These are phyloP conservation scores for Alternaria brassicicola DNA, from an alignment of 2,329 filamentous ascomycete species.

Conservation along the genomic window DNA sequence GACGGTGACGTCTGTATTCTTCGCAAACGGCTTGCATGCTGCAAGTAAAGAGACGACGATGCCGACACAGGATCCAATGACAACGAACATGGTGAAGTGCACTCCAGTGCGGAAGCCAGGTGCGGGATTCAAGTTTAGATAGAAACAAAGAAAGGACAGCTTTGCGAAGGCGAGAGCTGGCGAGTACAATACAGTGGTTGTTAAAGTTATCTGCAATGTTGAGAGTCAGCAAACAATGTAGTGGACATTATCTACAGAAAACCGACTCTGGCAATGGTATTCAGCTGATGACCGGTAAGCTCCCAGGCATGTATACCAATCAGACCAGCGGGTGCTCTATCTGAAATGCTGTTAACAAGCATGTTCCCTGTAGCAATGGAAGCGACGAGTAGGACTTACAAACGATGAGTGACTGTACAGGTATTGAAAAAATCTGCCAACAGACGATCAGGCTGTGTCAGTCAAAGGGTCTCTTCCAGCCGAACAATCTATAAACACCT, in stretches of 20 bases:
- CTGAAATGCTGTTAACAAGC: neutral
- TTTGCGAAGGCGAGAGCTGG: neutral
- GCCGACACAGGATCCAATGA: slow-evolving; percentile 21
- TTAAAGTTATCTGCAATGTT: neutral
- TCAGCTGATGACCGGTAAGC: slow-evolving; percentile 21
- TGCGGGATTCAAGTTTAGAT: neutral
- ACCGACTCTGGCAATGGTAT: slow-evolving; percentile 13
- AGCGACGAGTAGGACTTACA: neutral
- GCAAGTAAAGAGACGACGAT: slow-evolving; percentile 24
- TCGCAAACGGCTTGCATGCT: slow-evolving; percentile 23
- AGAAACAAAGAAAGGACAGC: neutral
- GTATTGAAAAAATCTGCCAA: neutral
- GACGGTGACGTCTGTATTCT: slow-evolving; percentile 23
- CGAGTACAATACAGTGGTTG: slow-evolving; percentile 2
- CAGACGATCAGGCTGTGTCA: neutral
- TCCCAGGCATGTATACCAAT: slow-evolving; percentile 22
- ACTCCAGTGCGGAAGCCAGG: slow-evolving; percentile 13
- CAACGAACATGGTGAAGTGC: slow-evolving; percentile 23
- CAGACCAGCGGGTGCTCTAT: slow-evolving; percentile 16
- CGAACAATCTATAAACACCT: neutral
- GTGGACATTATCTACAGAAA: slow-evolving; percentile 10
- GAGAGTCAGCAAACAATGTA: neutral
- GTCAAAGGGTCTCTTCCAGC: neutral
- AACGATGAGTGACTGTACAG: neutral
- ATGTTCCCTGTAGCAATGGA: neutral